These are phyloP conservation scores for Euphorbia pulcherrima DNA, from an alignment of 345 rosid genomes.

Conservation along the genomic window DNA sequence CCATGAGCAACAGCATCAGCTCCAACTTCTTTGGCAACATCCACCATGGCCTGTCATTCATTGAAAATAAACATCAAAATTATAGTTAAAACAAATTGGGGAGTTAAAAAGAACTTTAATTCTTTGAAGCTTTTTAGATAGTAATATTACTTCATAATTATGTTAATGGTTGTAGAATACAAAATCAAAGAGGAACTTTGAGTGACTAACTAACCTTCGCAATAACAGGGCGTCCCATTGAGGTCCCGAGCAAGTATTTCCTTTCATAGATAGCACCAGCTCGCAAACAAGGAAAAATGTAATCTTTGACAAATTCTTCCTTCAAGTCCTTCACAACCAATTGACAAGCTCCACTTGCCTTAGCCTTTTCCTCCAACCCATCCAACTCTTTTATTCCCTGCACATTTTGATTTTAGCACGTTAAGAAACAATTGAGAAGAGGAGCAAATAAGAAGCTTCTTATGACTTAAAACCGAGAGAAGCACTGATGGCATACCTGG, in stretches of 20 bases:
- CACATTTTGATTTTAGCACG: slow-evolving; percentile 14
- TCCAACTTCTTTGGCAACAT: slow-evolving; percentile 93
- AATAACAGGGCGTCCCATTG: slow-evolving; percentile 98
- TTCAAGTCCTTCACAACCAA: slow-evolving; percentile 82
- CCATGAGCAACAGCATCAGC: slow-evolving; percentile 98
- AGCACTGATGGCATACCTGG: slow-evolving; percentile 51
- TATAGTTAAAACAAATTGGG: not conserved
- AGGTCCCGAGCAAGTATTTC: slow-evolving; percentile 90
- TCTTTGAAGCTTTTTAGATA: not conserved
- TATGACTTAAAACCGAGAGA: not conserved
- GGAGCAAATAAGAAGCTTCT: not conserved
- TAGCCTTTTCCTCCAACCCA: slow-evolving; percentile 92
- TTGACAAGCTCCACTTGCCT: slow-evolving; percentile 93
- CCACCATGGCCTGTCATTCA: slow-evolving; percentile 85
- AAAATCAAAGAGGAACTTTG: not conserved
- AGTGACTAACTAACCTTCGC: slow-evolving; percentile 69
- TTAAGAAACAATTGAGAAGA: not conserved
- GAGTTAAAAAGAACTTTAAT: not conserved
- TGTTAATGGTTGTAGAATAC: not conserved
- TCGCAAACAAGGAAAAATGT: slow-evolving; percentile 78
- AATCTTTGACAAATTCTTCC: slow-evolving; percentile 90
- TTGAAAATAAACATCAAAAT: not conserved
- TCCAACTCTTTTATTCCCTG: slow-evolving; percentile 83
- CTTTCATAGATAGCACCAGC: slow-evolving; percentile 94
- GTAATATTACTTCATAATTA: not conserved